phyloP scores from a whole-genome alignment of 176 grass and related monocot species.

The Poa annua region DNA sequence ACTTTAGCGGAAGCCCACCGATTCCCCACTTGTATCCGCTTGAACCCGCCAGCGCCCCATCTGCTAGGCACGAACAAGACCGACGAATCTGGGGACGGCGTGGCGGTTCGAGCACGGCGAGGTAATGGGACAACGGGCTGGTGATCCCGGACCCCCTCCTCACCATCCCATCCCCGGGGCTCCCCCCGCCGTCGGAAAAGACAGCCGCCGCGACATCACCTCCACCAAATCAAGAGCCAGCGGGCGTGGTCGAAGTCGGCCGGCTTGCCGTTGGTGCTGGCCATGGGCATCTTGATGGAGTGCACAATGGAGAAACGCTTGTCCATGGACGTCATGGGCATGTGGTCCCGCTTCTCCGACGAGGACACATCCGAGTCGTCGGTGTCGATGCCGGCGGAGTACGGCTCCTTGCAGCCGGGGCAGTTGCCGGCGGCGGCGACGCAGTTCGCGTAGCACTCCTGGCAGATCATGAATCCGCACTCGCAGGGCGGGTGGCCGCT shows the following conservation, averaged over 20 bases:
- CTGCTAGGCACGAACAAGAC: too few relatives aligned
- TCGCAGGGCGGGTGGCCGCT: conserved; percentile 56
- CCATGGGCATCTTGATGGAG: conserved; percentile 70
- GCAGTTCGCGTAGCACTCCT: conserved; percentile 84
- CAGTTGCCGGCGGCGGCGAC: conserved; percentile 54
- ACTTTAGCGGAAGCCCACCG: too few relatives aligned
- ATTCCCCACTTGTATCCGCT: too few relatives aligned
- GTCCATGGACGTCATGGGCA: conserved; percentile 75
- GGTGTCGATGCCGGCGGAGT: conserved; percentile 37
- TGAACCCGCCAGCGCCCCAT: too few relatives aligned
- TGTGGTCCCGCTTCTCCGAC: conserved; percentile 51
- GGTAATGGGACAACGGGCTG: too few relatives aligned
- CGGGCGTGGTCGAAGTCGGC: conserved; percentile 85
- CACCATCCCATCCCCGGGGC: too few relatives aligned
- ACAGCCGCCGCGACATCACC: too few relatives aligned
- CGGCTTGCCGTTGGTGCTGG: conserved; percentile 50
- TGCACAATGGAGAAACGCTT: conserved; percentile 70
- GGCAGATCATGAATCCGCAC: conserved; percentile 88
- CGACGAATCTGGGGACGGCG: too few relatives aligned
- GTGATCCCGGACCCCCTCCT: too few relatives aligned
- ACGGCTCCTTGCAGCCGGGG: conserved; percentile 87
- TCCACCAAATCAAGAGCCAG: too few relatives aligned
- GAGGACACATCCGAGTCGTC: conserved; percentile 48
- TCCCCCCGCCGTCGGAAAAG: too few relatives aligned
- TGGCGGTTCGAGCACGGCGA: too few relatives aligned